Conservation (phyloP, 2,329 filamentous ascomycete genomes). For the Chrysosporium keratinophilum region DNA sequence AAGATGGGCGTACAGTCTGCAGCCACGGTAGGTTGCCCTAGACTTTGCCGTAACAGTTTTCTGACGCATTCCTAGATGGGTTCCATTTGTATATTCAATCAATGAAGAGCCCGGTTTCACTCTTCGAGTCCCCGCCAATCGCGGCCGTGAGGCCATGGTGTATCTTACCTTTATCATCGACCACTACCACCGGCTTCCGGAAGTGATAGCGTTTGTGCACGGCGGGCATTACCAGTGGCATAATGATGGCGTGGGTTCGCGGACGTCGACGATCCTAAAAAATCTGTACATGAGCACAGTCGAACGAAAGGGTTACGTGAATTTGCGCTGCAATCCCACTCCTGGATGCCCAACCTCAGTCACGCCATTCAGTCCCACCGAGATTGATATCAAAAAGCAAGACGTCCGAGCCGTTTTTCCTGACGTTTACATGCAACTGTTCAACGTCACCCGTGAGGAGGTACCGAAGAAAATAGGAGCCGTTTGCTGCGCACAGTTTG, state of each 20-base stretch:
- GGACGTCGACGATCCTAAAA: constrained; percentile 40
- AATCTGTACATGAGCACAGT: constrained; percentile 42
- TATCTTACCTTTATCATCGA: constrained; percentile 28
- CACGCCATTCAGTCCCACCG: constrained; percentile 35
- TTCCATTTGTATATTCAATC: constrained; percentile 13
- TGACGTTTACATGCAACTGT: constrained; percentile 41
- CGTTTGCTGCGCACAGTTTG: constrained; percentile 48
- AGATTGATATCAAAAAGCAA: constrained; percentile 26
- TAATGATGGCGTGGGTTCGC: constrained; percentile 45
- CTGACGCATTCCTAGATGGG: constrained; percentile 6
- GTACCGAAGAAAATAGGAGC: constrained; percentile 40
- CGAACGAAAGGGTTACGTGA: constrained; percentile 43
- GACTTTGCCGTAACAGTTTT: not conserved
- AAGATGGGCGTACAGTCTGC: constrained; percentile 8
- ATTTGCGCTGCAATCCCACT: constrained; percentile 44
- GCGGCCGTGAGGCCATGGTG: constrained; percentile 12
- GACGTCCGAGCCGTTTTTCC: constrained; percentile 42
- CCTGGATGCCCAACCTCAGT: constrained; percentile 45
- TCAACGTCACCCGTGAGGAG: constrained; percentile 26
- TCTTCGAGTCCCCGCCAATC: constrained; percentile 8
- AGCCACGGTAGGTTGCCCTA: constrained; percentile 5
- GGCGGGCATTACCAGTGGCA: constrained; percentile 37
- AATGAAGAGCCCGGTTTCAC: constrained; percentile 9
- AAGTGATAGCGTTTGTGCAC: constrained; percentile 35
- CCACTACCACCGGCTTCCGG: constrained; percentile 33